Evolutionary conservation across 179 eudicot genomes (phyloP), one percentile per base, ranked within the genome.

Genomic region (Silene coronaria): DNA sequence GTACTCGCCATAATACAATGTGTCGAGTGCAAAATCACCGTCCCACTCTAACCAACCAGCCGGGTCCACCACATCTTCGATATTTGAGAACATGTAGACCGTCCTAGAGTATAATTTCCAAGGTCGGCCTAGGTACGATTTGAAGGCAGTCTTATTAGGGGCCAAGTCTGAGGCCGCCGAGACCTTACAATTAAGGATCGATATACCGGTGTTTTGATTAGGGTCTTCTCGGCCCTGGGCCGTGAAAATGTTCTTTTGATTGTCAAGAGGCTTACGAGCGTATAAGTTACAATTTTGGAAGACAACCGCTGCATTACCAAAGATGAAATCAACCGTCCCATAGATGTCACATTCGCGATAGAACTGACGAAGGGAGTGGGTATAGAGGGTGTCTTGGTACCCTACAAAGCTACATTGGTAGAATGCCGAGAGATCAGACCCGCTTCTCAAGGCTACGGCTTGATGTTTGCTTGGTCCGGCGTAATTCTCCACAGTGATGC

Each of bases 11-110:
- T 85, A 85, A 30, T 32, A 85, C 10, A 85, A 77, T 3, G 90
- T 85, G 0, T 8, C 21, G 3, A 85, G 65, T 1, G 84, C 88
- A 32, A 85, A 85, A 1, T 76, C 77, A 13, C 84, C 88, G 0
- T 36, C 0, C 90, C 90, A 87, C 76, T 85, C 90, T 0, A 81
- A 59, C 85, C 86, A 87, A 3, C 90, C 90, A 0, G 80, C 78
- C 1, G 87, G 90, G 7, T 85, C 84, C 12, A 87, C 75, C n/a
- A 81, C 57, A 66, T 80, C 80, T 1, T 76, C 84, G 10, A 87
- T 81, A 6, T 79, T 11, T 2, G 80, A 84, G 0, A 74, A 34
- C 62, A 84, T 65, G 19, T 32, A 76, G 1, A 84, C 80, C 0
- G 85, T 82, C 61, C 85, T 77, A 3, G 87, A 84, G 66, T 74